These are phyloP conservation scores for Corynascus novoguineensis DNA, from an alignment of 495 filamentous ascomycete species.

Conservation along the genomic window DNA sequence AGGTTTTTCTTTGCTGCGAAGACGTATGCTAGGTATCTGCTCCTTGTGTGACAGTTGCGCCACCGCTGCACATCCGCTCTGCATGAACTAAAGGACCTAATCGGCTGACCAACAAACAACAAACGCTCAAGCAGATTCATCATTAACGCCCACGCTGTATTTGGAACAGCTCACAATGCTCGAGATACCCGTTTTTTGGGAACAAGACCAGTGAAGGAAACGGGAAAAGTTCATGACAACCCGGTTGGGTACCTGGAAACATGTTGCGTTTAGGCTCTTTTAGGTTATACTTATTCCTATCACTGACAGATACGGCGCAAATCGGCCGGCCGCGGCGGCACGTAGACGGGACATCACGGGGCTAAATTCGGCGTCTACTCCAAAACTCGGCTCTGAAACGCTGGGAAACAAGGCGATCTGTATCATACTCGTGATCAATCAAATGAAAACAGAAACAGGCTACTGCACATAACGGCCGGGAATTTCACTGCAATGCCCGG, in stretches of 20 bases:
- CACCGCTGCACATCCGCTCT: slow-evolving; percentile 1
- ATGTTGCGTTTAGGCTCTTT: not conserved
- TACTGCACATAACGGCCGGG: not conserved
- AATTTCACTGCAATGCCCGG: not conserved
- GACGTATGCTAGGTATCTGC: not conserved
- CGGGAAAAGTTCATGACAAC: not conserved
- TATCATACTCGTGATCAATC: slow-evolving; percentile 8
- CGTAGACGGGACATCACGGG: not conserved
- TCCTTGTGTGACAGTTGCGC: not conserved
- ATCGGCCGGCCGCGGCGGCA: not conserved
- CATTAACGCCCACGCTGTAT: no score
- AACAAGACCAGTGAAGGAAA: not conserved
- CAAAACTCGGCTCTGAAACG: not conserved
- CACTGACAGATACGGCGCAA: not conserved
- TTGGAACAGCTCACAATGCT: no score
- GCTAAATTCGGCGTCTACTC: not conserved
- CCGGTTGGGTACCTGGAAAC: not conserved
- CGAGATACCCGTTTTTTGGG: not conserved
- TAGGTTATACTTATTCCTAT: no score
- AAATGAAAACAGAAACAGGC: slow-evolving; percentile 8
- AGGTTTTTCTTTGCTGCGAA: no score
- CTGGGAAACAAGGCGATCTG: slow-evolving; percentile 13
- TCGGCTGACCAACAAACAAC: slow-evolving; percentile 4
- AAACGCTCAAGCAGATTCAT: not conserved
- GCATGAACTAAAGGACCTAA: slow-evolving; percentile 10